A percentile compares a stretch with the other conserved stretches of the same genome.
These are phyloP conservation scores for Entomophthora muscae DNA, from an alignment of 371 early-diverging fungal genomes.

Conservation along the genomic window DNA sequence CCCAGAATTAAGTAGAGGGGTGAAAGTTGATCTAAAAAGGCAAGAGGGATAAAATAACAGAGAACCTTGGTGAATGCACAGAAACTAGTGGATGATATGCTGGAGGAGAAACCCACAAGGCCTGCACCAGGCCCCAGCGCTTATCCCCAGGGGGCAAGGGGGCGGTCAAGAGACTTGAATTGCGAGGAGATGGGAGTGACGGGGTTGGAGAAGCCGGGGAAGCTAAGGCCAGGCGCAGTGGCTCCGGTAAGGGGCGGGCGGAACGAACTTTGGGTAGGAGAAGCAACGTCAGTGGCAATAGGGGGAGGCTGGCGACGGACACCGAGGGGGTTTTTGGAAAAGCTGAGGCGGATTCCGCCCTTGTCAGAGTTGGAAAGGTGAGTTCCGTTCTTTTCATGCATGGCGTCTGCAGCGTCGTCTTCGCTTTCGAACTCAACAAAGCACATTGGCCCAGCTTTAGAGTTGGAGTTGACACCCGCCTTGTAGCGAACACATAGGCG, in stretches of 20 bases:
- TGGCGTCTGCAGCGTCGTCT: slow-evolving; percentile 63
- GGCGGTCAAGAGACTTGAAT: not conserved
- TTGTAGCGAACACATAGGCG: slow-evolving; percentile 69
- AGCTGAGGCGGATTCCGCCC: slow-evolving; percentile 81
- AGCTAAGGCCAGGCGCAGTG: not conserved
- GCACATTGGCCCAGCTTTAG: slow-evolving; percentile 74
- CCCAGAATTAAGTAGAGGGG: no score
- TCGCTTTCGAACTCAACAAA: slow-evolving; percentile 82
- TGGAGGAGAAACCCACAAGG: not conserved
- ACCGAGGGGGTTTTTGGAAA: slow-evolving; percentile 88
- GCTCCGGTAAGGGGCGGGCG: not conserved
- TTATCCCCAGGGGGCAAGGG: not conserved
- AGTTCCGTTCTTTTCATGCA: slow-evolving; percentile 60
- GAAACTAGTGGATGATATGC: not conserved
- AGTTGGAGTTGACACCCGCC: slow-evolving; percentile 7
- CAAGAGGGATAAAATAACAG: no score
- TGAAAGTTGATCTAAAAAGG: no score
- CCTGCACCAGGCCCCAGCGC: not conserved
- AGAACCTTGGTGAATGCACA: no score
- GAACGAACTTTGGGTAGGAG: not conserved
- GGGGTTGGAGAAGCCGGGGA: slow-evolving; percentile 2
- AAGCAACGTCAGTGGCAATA: not conserved
- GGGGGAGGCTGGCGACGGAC: slow-evolving; percentile 18
- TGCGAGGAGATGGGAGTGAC: slow-evolving; percentile 1
- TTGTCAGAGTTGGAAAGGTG: slow-evolving; percentile 64